A percentile compares a stretch with the other conserved stretches of the same genome.
Evolutionary conservation across 148 eudicot genomes (phyloP).

Genomic region (Bassia scoparia): DNA sequence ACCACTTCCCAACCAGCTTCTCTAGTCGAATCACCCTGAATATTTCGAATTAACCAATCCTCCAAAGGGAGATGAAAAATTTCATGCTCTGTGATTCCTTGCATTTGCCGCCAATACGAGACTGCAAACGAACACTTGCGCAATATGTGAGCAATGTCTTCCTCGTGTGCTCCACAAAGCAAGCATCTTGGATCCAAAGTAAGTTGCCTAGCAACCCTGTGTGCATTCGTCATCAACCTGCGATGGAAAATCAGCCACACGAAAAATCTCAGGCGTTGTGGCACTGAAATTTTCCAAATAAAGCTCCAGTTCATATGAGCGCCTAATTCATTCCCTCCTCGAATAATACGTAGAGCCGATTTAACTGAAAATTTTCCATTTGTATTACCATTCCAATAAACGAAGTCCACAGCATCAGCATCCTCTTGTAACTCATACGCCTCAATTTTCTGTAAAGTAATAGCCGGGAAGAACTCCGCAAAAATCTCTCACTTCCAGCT

Average conservation of each 20-base stretch:
- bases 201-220: neutral
- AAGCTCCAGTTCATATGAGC: neutral
- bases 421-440: neutral
- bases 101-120: neutral
- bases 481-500: neutral
- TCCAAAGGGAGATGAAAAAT: neutral
- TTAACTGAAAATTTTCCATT: neutral
- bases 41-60: neutral
- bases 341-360: neutral
- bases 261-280: neutral
- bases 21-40: neutral
- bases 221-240: neutral
- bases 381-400: neutral
- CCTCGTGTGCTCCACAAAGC: neutral
- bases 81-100: neutral
- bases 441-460: neutral
- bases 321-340: fast-evolving
- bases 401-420: neutral
- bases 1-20: too few species aligned
- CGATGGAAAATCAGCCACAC: neutral
- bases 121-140: neutral
- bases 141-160: neutral
- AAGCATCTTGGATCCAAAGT: neutral
- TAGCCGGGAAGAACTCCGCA: neutral
- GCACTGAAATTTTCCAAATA: neutral